Conservation (phyloP, 176 grass and related monocot species). For the Oryza nivara region DNA sequence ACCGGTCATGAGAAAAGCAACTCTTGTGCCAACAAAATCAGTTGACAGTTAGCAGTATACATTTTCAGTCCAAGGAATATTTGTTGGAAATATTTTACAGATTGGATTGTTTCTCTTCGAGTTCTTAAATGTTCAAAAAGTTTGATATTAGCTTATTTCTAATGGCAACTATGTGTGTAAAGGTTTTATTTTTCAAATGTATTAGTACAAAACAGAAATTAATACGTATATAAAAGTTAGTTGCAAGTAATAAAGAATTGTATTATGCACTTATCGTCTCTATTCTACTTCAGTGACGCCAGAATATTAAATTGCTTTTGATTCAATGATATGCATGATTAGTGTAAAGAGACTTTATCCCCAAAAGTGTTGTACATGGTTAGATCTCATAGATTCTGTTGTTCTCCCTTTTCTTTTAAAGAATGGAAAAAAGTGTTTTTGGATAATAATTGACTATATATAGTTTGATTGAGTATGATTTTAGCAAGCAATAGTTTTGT, state of each 20-base stretch:
- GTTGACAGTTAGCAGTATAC: background rate
- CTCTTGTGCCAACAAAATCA: background rate
- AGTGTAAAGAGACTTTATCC: background rate
- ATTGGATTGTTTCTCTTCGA: background rate
- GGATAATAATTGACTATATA: background rate
- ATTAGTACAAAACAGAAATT: background rate
- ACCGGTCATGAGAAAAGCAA: conserved; percentile 2
- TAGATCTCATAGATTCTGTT: conserved; percentile 19
- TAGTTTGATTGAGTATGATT: background rate
- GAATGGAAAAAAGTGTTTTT: background rate
- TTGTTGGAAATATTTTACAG: too few species aligned
- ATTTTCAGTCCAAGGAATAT: background rate
- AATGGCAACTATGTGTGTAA: background rate
- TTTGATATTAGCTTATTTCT: background rate
- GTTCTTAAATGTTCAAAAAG: background rate
- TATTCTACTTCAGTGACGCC: background rate
- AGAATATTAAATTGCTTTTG: background rate
- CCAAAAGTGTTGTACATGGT: background rate
- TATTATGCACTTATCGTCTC: background rate
- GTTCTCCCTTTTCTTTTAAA: background rate
- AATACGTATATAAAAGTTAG: background rate
- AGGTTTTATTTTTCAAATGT: background rate
- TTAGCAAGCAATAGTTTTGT: background rate
- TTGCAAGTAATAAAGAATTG: background rate
- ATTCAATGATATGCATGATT: conserved; percentile 26